Conservation (phyloP, 2,329 filamentous ascomycete genomes). For the Fusarium heterosporum region DNA sequence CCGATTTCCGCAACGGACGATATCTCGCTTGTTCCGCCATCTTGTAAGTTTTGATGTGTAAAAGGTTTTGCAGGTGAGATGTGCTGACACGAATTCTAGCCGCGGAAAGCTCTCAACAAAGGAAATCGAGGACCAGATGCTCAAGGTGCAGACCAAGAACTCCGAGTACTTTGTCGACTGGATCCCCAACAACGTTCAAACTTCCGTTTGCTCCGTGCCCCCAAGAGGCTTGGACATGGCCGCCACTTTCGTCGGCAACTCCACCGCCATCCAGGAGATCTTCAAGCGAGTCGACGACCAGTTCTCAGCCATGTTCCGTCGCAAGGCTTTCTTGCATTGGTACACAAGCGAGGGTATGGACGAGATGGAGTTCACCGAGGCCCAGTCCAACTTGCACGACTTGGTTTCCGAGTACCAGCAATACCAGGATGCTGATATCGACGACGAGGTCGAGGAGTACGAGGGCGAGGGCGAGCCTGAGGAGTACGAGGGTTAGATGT, state of each 20-base stretch:
- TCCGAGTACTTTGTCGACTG: constrained; percentile 99
- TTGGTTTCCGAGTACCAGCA: constrained; percentile 99
- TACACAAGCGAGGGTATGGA: constrained; percentile 99
- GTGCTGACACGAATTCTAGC: constrained; percentile 58
- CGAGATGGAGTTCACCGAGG: constrained; percentile 99
- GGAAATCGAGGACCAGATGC: constrained; percentile 99
- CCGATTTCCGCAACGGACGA: constrained; percentile 99
- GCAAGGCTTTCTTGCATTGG: constrained; percentile 99
- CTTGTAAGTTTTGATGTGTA: constrained; percentile 71
- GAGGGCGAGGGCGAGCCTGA: constrained; percentile 46
- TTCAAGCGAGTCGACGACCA: constrained; percentile 99
- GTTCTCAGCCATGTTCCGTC: constrained; percentile 99
- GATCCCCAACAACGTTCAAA: constrained; percentile 99
- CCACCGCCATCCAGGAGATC: constrained; percentile 98
- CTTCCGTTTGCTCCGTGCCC: constrained; percentile 97
- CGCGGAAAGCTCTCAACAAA: constrained; percentile 99
- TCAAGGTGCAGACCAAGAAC: constrained; percentile 99
- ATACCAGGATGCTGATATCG: constrained; percentile 98
- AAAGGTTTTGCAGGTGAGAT: background rate
- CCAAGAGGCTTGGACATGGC: constrained; percentile 99
- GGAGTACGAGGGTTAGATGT: constrained; percentile 27
- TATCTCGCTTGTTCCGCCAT: constrained; percentile 99
- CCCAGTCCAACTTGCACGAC: constrained; percentile 99
- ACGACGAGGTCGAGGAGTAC: constrained; percentile 90
- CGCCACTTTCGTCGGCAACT: constrained; percentile 98